Conservation (phyloP, 148 eudicot species). For the Fagopyrum homotropicum region DNA sequence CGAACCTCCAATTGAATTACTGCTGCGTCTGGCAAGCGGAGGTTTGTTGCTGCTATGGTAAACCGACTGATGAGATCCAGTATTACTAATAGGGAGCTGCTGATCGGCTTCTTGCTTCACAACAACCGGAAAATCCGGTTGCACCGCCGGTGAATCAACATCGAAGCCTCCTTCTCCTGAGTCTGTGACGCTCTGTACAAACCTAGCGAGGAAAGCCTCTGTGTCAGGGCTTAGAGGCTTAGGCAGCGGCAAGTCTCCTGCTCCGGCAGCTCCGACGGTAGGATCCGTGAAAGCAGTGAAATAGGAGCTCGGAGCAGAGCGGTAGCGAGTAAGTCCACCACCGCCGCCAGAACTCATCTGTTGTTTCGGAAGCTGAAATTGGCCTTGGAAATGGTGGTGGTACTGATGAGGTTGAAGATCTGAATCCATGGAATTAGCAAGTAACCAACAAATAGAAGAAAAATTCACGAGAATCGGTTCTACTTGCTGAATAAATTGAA, state of each 20-base stretch:
- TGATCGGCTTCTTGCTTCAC: conserved; percentile 7
- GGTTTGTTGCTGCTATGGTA: conserved; percentile 4
- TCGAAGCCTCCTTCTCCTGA: background rate
- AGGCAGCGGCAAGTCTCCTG: conserved; percentile 11
- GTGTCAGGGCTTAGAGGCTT: conserved; percentile 57
- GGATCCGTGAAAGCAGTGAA: conserved; percentile 46
- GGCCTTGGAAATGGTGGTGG: conserved; percentile 13
- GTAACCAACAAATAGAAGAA: background rate
- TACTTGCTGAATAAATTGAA: background rate
- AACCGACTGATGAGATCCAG: background rate
- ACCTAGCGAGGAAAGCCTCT: conserved; percentile 42
- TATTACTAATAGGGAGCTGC: background rate
- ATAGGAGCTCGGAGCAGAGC: conserved; percentile 90
- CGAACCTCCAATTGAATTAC: background rate
- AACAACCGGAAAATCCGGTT: background rate
- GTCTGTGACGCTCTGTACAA: conserved; percentile 31
- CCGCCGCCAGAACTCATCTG: conserved; percentile 12
- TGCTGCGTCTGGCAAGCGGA: conserved; percentile 3
- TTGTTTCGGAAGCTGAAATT: background rate
- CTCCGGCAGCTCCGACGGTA: background rate
- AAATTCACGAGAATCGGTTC: background rate
- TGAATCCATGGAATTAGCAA: conserved; percentile 31
- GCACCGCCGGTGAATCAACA: background rate
- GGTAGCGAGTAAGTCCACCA: conserved; percentile 59
- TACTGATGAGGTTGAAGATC: conserved; percentile 34